Evolutionary conservation across 202 grass and related monocot genomes (phyloP).

Genomic region (Dendrocalamus latiflorus): DNA sequence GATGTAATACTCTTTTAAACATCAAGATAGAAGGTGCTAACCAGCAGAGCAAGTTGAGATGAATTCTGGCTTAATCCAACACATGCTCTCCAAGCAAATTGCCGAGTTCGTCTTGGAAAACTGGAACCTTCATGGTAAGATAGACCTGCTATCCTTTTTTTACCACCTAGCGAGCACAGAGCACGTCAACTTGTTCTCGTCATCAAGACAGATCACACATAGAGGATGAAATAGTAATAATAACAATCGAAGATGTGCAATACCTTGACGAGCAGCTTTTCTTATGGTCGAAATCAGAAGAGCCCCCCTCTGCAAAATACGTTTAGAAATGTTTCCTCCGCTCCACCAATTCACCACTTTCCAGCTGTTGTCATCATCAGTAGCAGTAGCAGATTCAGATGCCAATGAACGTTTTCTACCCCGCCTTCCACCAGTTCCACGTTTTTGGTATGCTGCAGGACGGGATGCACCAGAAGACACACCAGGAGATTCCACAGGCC

Average conservation of each 20-base stretch:
- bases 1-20: constrained; percentile 3
- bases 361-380: constrained; percentile 76
- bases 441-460: constrained; percentile 58
- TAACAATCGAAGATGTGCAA: constrained; percentile 9
- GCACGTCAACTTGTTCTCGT: constrained; percentile 17
- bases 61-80: constrained; percentile 68
- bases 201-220: not conserved
- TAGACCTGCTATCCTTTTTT: too few relatives aligned
- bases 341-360: too few relatives aligned
- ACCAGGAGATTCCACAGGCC: constrained; percentile 50
- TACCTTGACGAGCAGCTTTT: constrained; percentile 99
- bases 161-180: constrained; percentile 54
- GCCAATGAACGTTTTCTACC: constrained; percentile 49
- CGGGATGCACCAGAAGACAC: constrained; percentile 43
- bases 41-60: constrained; percentile 90
- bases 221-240: constrained; percentile 30
- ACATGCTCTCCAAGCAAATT: constrained; percentile 86
- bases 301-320: constrained; percentile 65
- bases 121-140: constrained; percentile 71
- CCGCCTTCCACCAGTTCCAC: constrained; percentile 61
- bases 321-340: constrained; percentile 68
- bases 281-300: constrained; percentile 39
- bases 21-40: constrained; percentile 31
- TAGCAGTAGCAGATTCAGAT: constrained; percentile 44
- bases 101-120: constrained; percentile 68